phyloP scores from a whole-genome alignment of 108 stramenopile species.

The Parmales sp. region DNA sequence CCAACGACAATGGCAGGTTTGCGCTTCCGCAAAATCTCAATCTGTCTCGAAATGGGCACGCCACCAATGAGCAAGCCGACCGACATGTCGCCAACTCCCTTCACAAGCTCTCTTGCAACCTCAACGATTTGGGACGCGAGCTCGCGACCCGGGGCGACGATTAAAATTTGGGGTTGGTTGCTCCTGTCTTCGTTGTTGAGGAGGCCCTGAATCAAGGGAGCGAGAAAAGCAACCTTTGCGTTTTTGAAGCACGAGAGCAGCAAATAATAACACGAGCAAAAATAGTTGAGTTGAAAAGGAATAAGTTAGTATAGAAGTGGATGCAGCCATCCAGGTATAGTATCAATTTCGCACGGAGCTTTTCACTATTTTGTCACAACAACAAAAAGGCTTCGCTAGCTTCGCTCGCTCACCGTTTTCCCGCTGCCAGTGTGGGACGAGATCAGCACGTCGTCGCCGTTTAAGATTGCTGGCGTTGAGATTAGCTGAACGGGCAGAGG shows the following conservation, averaged over 20 bases:
- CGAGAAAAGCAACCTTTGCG: no score
- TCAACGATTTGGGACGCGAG: constrained; percentile 67
- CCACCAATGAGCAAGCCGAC: constrained; percentile 69
- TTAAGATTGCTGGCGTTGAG: constrained; percentile 47
- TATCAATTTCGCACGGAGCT: no score
- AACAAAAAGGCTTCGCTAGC: constrained; percentile 24
- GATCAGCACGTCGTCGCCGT: constrained; percentile 55
- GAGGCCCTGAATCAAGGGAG: neutral
- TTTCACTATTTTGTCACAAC: constrained; percentile 4
- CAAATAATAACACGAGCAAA: no score
- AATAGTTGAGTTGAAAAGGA: no score
- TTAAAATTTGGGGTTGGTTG: constrained; percentile 49
- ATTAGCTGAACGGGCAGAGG: constrained; percentile 64
- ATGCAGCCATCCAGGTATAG: no score
- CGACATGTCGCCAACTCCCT: constrained; percentile 41
- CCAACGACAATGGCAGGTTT: constrained; percentile 67
- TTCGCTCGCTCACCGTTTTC: constrained; percentile 59
- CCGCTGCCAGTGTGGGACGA: constrained; percentile 75
- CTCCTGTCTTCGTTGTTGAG: constrained; percentile 13
- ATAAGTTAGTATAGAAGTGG: no score
- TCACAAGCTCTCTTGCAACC: constrained; percentile 51
- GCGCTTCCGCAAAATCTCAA: constrained; percentile 57
- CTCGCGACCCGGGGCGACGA: constrained; percentile 74
- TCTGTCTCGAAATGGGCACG: constrained; percentile 53
- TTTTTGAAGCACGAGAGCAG: no score